Evolutionary conservation across 1,284 basidiomycete genomes (phyloP).

Genomic region (Microbotryum silenes-acaulis): DNA sequence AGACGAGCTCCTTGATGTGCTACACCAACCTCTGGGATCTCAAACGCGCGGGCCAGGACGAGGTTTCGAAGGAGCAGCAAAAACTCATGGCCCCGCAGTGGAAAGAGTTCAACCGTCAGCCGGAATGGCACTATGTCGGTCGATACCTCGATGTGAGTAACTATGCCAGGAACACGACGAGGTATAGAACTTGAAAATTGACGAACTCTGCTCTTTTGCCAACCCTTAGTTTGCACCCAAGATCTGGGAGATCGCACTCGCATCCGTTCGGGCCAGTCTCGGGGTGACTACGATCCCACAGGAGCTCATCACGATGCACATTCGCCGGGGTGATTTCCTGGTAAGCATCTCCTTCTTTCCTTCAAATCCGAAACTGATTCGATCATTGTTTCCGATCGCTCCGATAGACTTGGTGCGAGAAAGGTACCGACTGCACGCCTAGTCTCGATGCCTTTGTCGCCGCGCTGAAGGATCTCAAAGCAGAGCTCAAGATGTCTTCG

Average conservation of each 20-base stretch:
- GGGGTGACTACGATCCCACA: slow-evolving; percentile 5
- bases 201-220: background rate
- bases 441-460: slow-evolving; percentile 52
- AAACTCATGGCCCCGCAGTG: slow-evolving; percentile 12
- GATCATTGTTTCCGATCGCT: background rate
- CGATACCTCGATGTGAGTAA: slow-evolving; percentile 22
- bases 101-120: background rate
- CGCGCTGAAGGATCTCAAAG: slow-evolving; percentile 52
- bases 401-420: slow-evolving; percentile 19
- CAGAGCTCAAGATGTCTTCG: slow-evolving; percentile 47
- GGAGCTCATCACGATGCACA: slow-evolving; percentile 57
- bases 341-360: background rate
- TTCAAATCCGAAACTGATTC: background rate
- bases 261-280: slow-evolving; percentile 5
- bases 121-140: slow-evolving; percentile 27
- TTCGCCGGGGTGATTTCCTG: slow-evolving; percentile 57
- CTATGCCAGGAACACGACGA: background rate
- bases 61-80: slow-evolving; percentile 2
- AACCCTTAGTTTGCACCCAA: slow-evolving; percentile 14
- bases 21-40: slow-evolving; percentile 27
- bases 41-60: slow-evolving; percentile 9
- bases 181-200: background rate
- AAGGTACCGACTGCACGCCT: slow-evolving; percentile 53
- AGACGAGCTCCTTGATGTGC: slow-evolving; percentile 17
- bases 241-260: slow-evolving; percentile 24